These are phyloP conservation scores for Lichtheimia ornata DNA, from an alignment of 371 early-diverging fungal genomes.

Conservation along the genomic window DNA sequence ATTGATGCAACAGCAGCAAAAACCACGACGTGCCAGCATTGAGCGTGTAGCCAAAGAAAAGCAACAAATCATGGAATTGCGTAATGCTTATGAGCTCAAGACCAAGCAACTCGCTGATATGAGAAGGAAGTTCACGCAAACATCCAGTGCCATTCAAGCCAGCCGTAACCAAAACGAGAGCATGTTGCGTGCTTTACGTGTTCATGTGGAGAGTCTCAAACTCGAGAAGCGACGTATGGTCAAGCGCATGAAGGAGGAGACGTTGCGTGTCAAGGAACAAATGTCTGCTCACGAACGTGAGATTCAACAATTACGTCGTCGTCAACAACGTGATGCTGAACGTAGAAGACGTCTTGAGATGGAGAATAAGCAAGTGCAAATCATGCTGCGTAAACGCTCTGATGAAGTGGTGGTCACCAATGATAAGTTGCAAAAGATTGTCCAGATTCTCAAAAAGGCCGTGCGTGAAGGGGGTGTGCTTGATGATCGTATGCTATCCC, in stretches of 20 bases:
- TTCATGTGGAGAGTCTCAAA: conserved; percentile 62
- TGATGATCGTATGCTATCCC: conserved; percentile 27
- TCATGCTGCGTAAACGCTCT: conserved; percentile 50
- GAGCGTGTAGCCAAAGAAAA: conserved; percentile 31
- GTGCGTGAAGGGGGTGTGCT: conserved; percentile 44
- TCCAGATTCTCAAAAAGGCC: conserved; percentile 43
- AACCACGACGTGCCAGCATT: conserved; percentile 8
- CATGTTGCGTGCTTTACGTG: conserved; percentile 50
- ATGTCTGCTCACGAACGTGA: conserved; percentile 68
- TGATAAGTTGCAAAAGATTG: conserved; percentile 52
- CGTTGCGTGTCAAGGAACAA: conserved; percentile 65
- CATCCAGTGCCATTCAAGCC: conserved; percentile 53
- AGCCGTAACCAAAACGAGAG: conserved; percentile 57
- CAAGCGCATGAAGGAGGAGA: conserved; percentile 78
- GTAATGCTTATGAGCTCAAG: conserved; percentile 66
- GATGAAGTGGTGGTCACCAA: conserved; percentile 58
- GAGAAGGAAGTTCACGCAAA: conserved; percentile 58
- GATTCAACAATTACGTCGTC: conserved; percentile 67
- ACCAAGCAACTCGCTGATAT: conserved; percentile 68
- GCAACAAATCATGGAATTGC: conserved; percentile 30
- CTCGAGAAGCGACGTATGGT: conserved; percentile 79
- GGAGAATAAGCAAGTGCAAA: conserved; percentile 62
- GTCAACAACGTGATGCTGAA: conserved; percentile 67
- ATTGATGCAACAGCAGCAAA: conserved; percentile 14
- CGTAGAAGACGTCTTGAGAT: conserved; percentile 67